Evolutionary conservation across 148 eudicot genomes (phyloP).

Genomic region (Rhododendron kiyosumense): DNA sequence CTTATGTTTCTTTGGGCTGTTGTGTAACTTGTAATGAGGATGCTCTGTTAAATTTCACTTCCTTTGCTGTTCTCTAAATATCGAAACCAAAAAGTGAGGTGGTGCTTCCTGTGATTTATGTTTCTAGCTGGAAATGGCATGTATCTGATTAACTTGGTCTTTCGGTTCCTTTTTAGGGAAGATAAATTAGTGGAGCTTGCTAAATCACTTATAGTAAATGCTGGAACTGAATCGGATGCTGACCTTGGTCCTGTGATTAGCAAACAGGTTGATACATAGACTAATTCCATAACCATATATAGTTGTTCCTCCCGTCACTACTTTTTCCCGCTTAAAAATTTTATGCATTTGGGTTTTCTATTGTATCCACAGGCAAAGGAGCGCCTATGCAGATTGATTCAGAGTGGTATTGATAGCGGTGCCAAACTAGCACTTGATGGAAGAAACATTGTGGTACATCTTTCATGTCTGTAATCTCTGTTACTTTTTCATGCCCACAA

Average conservation of each 20-base stretch:
- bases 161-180: constrained; percentile 47
- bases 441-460: constrained; percentile 63
- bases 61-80: not conserved
- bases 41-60: not conserved
- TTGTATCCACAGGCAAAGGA: constrained; percentile 72
- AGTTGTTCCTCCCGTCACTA: not conserved
- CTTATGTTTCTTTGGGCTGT: not conserved
- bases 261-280: constrained; percentile 57
- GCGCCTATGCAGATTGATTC: constrained; percentile 68
- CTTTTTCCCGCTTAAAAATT: not conserved
- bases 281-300: not conserved
- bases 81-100: not conserved
- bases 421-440: constrained; percentile 86
- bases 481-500: not conserved
- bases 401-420: constrained; percentile 84
- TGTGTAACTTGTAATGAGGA: not conserved
- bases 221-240: constrained; percentile 86
- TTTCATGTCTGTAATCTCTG: not conserved
- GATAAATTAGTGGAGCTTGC: constrained; percentile 76
- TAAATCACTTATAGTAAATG: constrained; percentile 76
- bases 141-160: not conserved
- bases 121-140: not conserved
- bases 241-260: constrained; percentile 99
- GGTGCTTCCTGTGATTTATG: not conserved
- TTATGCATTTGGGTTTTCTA: not conserved